Evolutionary conservation across 345 rosid genomes (phyloP).

Genomic region (Corchorus capsularis): DNA sequence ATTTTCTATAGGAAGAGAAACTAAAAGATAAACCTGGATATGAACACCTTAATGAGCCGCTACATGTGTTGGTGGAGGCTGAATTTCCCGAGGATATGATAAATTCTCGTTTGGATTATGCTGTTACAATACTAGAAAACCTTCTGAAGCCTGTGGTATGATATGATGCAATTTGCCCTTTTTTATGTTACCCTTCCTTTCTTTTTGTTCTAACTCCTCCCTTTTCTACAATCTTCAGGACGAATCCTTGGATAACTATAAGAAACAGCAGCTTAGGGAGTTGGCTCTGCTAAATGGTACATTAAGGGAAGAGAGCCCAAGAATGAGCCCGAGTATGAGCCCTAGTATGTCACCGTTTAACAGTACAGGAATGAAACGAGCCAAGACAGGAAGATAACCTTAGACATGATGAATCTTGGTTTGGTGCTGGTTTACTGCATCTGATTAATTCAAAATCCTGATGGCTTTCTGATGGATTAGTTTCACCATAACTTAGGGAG

Average conservation of each 20-base stretch:
- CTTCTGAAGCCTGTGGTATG: conserved; percentile 93
- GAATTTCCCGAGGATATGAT: conserved; percentile 86
- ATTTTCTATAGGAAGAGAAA: conserved; percentile 69
- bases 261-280: conserved; percentile 90
- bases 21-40: conserved; percentile 92
- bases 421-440: conserved; percentile 22
- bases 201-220: background rate
- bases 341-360: conserved; percentile 93
- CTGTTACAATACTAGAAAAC: conserved; percentile 65
- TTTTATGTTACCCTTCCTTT: conserved; percentile 7
- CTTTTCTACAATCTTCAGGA: conserved; percentile 47
- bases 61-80: conserved; percentile 87
- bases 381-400: conserved; percentile 80
- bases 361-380: conserved; percentile 75
- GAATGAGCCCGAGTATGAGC: conserved; percentile 86
- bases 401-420: background rate
- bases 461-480: conserved; percentile 8
- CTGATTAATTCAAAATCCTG: conserved; percentile 24
- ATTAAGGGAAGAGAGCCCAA: conserved; percentile 80
- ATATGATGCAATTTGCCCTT: background rate
- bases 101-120: conserved; percentile 69
- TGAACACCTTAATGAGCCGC: conserved; percentile 88
- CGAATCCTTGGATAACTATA: conserved; percentile 86
- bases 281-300: conserved; percentile 85
- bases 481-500: conserved; percentile 11